These are phyloP conservation scores for Nothopassalora personata DNA, from an alignment of 2,329 filamentous ascomycete species.

Conservation along the genomic window DNA sequence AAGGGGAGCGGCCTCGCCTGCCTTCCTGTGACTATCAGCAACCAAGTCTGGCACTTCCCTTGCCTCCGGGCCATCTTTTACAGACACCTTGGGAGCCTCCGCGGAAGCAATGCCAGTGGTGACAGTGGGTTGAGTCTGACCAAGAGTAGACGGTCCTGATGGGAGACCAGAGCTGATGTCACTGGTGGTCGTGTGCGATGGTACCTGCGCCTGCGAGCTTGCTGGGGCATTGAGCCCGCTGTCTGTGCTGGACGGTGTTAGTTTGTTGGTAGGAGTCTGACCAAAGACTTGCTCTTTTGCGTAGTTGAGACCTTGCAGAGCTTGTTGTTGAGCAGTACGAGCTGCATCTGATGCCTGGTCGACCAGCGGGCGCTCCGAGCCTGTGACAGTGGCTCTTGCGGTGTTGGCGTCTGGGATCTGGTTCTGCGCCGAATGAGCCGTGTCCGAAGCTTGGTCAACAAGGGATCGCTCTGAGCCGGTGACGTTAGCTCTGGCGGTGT, in stretches of 20 bases:
- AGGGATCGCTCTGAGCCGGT: neutral
- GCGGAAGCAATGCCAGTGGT: conserved; percentile 38
- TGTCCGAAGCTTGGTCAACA: neutral
- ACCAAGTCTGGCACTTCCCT: conserved; percentile 1
- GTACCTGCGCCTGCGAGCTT: conserved; percentile 14
- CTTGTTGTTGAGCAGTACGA: neutral
- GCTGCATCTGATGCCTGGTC: neutral
- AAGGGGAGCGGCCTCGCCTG: conserved; percentile 2
- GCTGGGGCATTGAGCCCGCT: conserved; percentile 35
- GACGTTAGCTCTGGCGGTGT: neutral
- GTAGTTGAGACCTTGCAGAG: neutral
- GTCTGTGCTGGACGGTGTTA: neutral
- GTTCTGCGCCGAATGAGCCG: neutral
- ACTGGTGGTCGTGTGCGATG: conserved; percentile 24
- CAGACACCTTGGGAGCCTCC: conserved; percentile 13
- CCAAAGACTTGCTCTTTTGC: neutral
- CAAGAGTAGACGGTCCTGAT: conserved; percentile 29
- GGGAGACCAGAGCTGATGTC: conserved; percentile 37
- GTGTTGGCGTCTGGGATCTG: neutral
- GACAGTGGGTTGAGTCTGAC: conserved; percentile 37
- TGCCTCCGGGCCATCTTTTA: neutral
- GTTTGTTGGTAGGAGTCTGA: neutral
- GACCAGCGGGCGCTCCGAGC: neutral
- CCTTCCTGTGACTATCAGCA: neutral
- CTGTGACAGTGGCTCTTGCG: neutral